Evolutionary conservation across 352 stramenopile genomes (phyloP).

Genomic region (Pythium monospermum): DNA sequence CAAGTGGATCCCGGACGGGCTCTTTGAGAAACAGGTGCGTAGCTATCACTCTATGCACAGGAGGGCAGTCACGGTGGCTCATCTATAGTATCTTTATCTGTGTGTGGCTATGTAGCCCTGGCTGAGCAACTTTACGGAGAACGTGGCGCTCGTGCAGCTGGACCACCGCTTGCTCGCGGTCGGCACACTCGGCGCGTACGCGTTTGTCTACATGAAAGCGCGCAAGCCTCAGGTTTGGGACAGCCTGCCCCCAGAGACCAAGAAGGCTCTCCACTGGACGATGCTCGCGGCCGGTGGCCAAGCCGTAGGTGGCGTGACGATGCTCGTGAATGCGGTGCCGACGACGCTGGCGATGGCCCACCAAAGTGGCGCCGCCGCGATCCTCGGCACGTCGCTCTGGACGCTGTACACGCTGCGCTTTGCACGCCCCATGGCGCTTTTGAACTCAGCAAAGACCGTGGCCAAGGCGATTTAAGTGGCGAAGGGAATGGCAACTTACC

Average conservation of each 20-base stretch:
- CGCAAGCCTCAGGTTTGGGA: conserved; percentile 61
- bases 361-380: conserved; percentile 59
- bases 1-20: conserved; percentile 81
- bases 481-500: too few relatives aligned
- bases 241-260: conserved; percentile 55
- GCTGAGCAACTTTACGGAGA: conserved; percentile 94
- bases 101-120: conserved; percentile 34
- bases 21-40: conserved; percentile 52
- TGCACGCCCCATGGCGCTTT: conserved; percentile 33
- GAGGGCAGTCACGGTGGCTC: not conserved
- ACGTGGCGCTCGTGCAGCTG: conserved; percentile 95
- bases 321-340: conserved; percentile 94
- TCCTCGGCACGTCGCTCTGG: conserved; percentile 67
- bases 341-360: conserved; percentile 91
- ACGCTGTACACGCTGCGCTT: conserved; percentile 59
- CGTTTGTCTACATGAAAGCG: conserved; percentile 43
- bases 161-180: conserved; percentile 94
- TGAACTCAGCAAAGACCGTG: conserved; percentile 21
- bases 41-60: too few relatives aligned
- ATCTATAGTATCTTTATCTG: not conserved
- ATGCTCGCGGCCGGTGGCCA: conserved; percentile 59
- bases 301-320: conserved; percentile 90
- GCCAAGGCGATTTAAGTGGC: conserved; percentile 20
- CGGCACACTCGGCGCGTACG: conserved; percentile 63
- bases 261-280: conserved; percentile 47